phyloP scores from a whole-genome alignment of 306 rosid species.

The Cajanus cajan region DNA sequence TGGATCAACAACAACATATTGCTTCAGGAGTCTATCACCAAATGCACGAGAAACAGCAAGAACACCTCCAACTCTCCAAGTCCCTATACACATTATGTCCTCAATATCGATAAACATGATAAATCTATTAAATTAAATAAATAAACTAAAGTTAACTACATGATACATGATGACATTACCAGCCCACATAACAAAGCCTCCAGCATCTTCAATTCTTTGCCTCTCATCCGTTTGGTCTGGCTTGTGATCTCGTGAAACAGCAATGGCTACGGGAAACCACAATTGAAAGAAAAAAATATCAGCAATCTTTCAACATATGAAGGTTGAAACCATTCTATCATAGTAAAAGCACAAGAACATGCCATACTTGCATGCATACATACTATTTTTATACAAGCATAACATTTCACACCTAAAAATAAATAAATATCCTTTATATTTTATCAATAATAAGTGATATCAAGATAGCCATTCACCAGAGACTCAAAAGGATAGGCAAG shows the following conservation, averaged over 20 bases:
- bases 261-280: conserved; percentile 66
- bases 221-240: conserved; percentile 98
- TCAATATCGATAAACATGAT: neutral
- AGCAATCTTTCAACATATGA: conserved; percentile 2
- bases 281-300: neutral
- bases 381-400: neutral
- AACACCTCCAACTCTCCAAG: conserved; percentile 99
- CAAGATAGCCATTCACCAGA: neutral
- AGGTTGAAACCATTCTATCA: conserved; percentile 7
- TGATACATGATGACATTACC: conserved; percentile 43
- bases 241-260: conserved; percentile 97
- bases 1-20: conserved; percentile 97
- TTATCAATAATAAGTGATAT: neutral
- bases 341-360: neutral
- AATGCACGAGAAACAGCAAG: conserved; percentile 98
- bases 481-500: neutral
- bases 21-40: conserved; percentile 95
- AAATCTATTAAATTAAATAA: neutral
- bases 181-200: conserved; percentile 99
- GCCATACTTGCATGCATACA: neutral
- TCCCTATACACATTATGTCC: conserved; percentile 53
- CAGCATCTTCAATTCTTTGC: conserved; percentile 90
- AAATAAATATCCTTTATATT: neutral
- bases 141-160: neutral
- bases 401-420: neutral